A percentile compares a stretch with the other conserved stretches of the same genome.
Evolutionary conservation across 208 protist species (phyloP).

Genomic region (Jaenimonas drosophilae): DNA sequence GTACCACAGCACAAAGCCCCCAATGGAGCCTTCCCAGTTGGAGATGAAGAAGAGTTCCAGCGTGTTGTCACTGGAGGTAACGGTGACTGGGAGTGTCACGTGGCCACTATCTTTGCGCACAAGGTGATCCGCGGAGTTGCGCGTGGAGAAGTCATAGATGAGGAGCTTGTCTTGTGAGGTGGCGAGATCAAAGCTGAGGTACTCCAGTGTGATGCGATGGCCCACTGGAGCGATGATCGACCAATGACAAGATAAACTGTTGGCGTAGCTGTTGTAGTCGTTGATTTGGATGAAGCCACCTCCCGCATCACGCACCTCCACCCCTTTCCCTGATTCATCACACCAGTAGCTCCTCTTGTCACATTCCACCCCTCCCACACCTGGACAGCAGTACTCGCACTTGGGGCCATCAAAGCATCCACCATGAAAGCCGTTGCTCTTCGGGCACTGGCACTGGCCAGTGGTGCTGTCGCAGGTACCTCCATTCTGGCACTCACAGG

Average conservation of each 20-base stretch:
- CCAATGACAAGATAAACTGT: conserved; percentile 50
- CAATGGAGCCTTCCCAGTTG: conserved; percentile 21
- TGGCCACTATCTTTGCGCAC: conserved; percentile 12
- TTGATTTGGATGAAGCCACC: conserved; percentile 62
- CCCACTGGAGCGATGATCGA: conserved; percentile 18
- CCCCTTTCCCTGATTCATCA: conserved; percentile 18
- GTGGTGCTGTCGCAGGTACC: conserved; percentile 32
- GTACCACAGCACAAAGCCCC: conserved; percentile 55
- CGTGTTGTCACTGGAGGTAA: conserved; percentile 14
- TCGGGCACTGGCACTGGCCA: conserved; percentile 42
- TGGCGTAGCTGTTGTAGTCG: conserved; percentile 34
- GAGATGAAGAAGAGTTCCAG: conserved; percentile 46
- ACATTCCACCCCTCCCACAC: conserved; percentile 40
- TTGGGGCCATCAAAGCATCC: conserved; percentile 46
- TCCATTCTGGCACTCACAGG: conserved; percentile 47
- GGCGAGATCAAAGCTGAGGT: conserved; percentile 34
- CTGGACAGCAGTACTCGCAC: conserved; percentile 71
- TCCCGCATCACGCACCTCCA: conserved; percentile 20
- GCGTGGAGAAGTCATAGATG: conserved; percentile 41
- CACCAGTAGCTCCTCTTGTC: conserved; percentile 72
- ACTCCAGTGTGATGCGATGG: conserved; percentile 23
- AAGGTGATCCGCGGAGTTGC: not conserved
- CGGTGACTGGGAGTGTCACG: not conserved
- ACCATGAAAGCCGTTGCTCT: conserved; percentile 16
- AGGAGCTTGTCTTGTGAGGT: conserved; percentile 18